Evolutionary conservation across 805 yeast species (phyloP), one percentile per base, ranked within the genome.

Genomic region (Spathaspora girioi): DNA sequence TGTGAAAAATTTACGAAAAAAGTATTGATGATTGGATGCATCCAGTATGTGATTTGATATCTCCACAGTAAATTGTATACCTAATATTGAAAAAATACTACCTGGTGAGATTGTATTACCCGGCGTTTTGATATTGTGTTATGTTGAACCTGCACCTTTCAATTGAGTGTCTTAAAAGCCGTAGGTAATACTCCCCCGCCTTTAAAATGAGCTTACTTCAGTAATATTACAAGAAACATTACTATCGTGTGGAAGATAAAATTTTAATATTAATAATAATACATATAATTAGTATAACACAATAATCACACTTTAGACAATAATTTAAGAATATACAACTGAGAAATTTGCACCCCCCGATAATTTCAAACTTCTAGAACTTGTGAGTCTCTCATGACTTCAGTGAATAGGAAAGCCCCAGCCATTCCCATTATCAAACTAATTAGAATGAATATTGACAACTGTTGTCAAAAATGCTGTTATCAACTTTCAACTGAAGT

Each of bases 401-500:
- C 32, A 10, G 32, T 9, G 14, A 29, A 29, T 29, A 29, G 3
- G 9, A 29, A 10, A 29, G 14, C 8, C 9, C 5, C 12, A 31
- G 35, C n/a, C n/a, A 31, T 11, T 35, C n/a, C n/a, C n/a, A n/a
- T n/a, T 35, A n/a, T 35, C 40, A 35, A n/a, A 35, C 40, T 3
- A 9, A 29, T 11, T 29, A 29, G 32, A 29, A 29, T 29, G 14
- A 29, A 35, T 35, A 11, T 31, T 31, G 35, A 31, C 35, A 14
- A 4, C 4, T 31, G n/a, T 31, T 11, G 4, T 11, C 9, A 5
- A 31, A 12, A 15, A n/a, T n/a, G n/a, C n/a, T n/a, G n/a, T 3
- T 40, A 10, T 44, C 47, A 45, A 31, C 40, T 45, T 31, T 45
- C 47, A 6, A 45, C 47, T 15, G 47, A 45, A 31, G 47, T 45